Percentiles rank a stretch among this genome's conserved stretches.
Evolutionary conservation across 345 rosid species (phyloP).

Genomic region (Bruguiera parviflora): DNA sequence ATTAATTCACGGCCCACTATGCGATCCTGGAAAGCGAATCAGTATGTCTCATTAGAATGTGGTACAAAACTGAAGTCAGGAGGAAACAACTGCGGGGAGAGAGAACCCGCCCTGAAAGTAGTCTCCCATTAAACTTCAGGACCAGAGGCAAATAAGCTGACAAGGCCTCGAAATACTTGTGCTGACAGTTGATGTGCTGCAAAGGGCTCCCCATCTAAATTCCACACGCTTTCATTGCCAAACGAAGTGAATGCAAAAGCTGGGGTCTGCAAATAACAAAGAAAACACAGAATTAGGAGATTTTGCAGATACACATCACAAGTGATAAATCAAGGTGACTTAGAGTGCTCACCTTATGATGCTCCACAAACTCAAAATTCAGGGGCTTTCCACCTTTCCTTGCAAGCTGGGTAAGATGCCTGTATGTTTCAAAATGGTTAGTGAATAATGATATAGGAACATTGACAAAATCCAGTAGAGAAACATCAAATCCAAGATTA

Average conservation of each 20-base stretch:
- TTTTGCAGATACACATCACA: not conserved
- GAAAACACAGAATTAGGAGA: slow-evolving; percentile 4
- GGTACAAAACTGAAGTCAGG: slow-evolving; percentile 7
- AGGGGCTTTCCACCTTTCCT: slow-evolving; percentile 75
- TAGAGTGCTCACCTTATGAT: slow-evolving; percentile 54
- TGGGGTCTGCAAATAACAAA: slow-evolving; percentile 47
- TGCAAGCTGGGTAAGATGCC: slow-evolving; percentile 94
- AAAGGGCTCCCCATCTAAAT: slow-evolving; percentile 91
- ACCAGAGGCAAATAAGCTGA: slow-evolving; percentile 84
- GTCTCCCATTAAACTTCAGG: slow-evolving; percentile 55
- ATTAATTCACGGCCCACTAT: not conserved
- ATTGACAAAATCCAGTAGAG: not conserved
- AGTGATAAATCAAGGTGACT: not conserved
- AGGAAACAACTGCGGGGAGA: not conserved
- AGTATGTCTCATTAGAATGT: not conserved
- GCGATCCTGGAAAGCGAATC: not conserved
- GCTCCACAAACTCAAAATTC: slow-evolving; percentile 80
- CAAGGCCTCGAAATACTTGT: slow-evolving; percentile 81
- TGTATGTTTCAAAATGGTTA: slow-evolving; percentile 22
- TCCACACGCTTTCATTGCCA: slow-evolving; percentile 83
- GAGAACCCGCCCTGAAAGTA: not conserved
- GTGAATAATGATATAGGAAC: not conserved
- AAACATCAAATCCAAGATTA: not conserved
- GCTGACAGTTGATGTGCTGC: slow-evolving; percentile 86
- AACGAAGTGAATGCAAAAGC: slow-evolving; percentile 81